Evolutionary conservation across 176 grass and related monocot genomes (phyloP).

Genomic region (Oryza punctata): DNA sequence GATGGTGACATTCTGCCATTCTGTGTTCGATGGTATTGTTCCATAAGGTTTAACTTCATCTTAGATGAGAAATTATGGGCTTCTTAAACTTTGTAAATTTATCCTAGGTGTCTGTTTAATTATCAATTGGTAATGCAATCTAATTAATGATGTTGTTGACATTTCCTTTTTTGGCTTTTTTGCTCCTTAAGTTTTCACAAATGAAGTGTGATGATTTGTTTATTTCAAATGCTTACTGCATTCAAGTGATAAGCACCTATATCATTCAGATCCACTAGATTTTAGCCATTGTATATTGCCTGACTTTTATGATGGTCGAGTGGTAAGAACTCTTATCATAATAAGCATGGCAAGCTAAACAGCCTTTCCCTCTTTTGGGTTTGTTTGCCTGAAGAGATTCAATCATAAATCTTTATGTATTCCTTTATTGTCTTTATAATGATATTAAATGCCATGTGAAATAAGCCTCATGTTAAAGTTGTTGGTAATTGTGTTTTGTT

Average conservation of each 20-base stretch:
- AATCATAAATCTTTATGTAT: not conserved
- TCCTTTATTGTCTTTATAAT: not conserved
- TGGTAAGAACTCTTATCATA: not conserved
- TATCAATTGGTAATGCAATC: constrained; percentile 29
- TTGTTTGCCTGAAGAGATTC: not conserved
- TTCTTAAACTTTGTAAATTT: constrained; percentile 41
- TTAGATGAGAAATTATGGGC: constrained; percentile 25
- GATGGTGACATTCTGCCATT: constrained; percentile 31
- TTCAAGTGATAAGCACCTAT: constrained; percentile 16
- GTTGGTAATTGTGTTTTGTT: not conserved
- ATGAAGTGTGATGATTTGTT: constrained; percentile 1
- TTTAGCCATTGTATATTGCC: constrained; percentile 10
- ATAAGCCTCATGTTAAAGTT: not conserved
- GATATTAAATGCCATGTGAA: not conserved
- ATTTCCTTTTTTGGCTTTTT: constrained; percentile 13
- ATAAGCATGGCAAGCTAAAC: constrained; percentile 6
- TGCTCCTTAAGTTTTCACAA: not conserved
- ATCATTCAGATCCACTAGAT: not conserved
- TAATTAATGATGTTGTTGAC: constrained; percentile 6
- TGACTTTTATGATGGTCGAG: constrained; percentile 4
- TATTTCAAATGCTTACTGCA: constrained; percentile 3
- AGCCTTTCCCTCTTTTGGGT: not conserved
- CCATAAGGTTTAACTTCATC: constrained; percentile 23
- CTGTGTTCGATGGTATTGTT: constrained; percentile 29
- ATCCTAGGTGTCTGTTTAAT: constrained; percentile 32